Conservation (phyloP, 495 filamentous ascomycete species). For the Paragyromitra xinjiangensis region DNA sequence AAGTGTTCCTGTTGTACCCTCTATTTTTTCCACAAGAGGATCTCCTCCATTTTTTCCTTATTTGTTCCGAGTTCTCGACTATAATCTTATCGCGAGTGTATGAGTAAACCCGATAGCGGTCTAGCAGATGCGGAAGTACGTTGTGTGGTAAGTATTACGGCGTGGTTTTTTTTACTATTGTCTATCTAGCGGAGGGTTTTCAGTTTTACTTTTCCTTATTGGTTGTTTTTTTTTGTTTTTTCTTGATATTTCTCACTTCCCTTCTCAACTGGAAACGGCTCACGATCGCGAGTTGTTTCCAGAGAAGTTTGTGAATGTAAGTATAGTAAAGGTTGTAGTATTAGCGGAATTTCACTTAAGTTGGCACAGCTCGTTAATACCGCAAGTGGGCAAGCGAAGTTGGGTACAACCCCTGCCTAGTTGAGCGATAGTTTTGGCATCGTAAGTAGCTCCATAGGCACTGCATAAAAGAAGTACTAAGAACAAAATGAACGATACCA, state of each 20-base stretch:
- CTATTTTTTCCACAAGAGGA: neutral
- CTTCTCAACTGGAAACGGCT: neutral
- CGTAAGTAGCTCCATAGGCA: no score
- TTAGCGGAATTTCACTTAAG: slow-evolving; percentile 35
- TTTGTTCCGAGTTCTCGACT: slow-evolving; percentile 6
- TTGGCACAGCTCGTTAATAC: neutral
- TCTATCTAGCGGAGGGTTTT: slow-evolving; percentile 13
- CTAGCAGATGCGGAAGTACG: neutral
- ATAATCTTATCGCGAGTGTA: neutral
- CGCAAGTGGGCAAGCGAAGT: neutral
- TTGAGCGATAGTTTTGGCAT: no score
- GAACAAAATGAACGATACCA: no score
- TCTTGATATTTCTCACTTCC: slow-evolving; percentile 7
- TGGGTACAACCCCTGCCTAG: neutral
- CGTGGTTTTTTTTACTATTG: slow-evolving; percentile 5
- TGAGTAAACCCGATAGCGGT: slow-evolving; percentile 1
- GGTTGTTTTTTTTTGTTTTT: neutral
- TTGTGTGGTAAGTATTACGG: slow-evolving; percentile 9
- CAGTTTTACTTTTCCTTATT: slow-evolving; percentile 1
- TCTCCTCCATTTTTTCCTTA: slow-evolving; percentile 1
- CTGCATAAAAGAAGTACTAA: neutral
- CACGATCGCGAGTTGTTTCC: neutral
- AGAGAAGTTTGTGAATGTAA: slow-evolving; percentile 4
- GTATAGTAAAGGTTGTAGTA: slow-evolving; percentile 46
- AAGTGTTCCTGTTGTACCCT: slow-evolving; percentile 15